phyloP scores from a whole-genome alignment of 2,329 filamentous ascomycete genomes.

The Pestalotiopsis sp. region DNA sequence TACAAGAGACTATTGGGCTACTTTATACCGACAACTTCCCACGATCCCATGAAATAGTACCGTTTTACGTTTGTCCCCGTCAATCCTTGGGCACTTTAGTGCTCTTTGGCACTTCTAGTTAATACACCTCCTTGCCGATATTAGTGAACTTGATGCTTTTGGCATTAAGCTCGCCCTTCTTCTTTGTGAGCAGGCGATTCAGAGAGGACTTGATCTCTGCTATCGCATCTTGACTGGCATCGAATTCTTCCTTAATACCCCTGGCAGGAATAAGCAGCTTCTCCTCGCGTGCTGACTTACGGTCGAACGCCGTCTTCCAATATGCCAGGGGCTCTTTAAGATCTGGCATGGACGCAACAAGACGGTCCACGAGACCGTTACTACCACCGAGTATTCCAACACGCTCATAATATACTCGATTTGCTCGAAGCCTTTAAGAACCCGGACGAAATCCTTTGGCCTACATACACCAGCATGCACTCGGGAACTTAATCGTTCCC shows the following conservation, averaged over 20 bases:
- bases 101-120: constrained; percentile 85
- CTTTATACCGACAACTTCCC: no score
- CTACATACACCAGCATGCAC: constrained; percentile 92
- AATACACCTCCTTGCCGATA: constrained; percentile 95
- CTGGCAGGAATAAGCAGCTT: constrained; percentile 83
- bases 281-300: constrained; percentile 74
- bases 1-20: no score
- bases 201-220: constrained; percentile 76
- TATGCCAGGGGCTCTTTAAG: constrained; percentile 73
- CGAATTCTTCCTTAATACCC: constrained; percentile 91
- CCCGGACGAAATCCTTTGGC: constrained; percentile 88
- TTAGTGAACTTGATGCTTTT: constrained; percentile 76
- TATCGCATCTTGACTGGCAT: constrained; percentile 78
- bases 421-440: constrained; percentile 95
- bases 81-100: constrained; percentile 86
- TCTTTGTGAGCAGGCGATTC: constrained; percentile 69
- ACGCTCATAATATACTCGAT: constrained; percentile 93
- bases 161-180: constrained; percentile 75
- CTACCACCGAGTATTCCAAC: constrained; percentile 74
- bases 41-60: no score
- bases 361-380: constrained; percentile 80
- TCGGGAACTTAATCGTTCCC: constrained; percentile 88
- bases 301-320: constrained; percentile 93
- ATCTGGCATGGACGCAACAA: constrained; percentile 86
- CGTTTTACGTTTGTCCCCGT: no score